Evolutionary conservation across 2,329 filamentous ascomycete genomes (phyloP).

Genomic region (Ambrosiella cleistominuta): DNA sequence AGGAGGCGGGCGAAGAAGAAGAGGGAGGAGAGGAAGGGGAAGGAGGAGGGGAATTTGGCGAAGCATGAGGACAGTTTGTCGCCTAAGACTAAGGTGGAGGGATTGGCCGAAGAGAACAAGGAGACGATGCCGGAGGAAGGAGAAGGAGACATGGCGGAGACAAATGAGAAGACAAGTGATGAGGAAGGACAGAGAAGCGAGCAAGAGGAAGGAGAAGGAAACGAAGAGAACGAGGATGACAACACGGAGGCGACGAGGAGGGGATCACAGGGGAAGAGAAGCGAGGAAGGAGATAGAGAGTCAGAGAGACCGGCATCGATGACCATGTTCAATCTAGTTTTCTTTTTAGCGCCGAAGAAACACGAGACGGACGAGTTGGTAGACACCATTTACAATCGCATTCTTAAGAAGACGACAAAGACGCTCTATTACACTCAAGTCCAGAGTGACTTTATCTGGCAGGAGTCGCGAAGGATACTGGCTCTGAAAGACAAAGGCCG

Average conservation of each 20-base stretch:
- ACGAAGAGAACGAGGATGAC: conserved; percentile 15
- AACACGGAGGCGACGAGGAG: conserved; percentile 18
- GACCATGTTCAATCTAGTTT: conserved; percentile 97
- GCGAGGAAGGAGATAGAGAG: background rate
- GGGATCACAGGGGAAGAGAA: conserved; percentile 19
- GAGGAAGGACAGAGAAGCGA: conserved; percentile 17
- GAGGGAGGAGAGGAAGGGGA: conserved; percentile 26
- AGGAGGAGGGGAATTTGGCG: conserved; percentile 18
- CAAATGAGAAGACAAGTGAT: conserved; percentile 15
- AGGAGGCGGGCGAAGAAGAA: background rate
- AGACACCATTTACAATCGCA: conserved; percentile 66
- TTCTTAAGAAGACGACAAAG: conserved; percentile 84
- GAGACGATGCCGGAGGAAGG: background rate
- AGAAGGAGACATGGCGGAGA: conserved; percentile 13
- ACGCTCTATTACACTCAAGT: conserved; percentile 86
- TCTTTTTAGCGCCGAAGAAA: conserved; percentile 66
- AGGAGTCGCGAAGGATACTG: conserved; percentile 70
- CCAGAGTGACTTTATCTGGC: conserved; percentile 77
- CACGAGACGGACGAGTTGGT: conserved; percentile 59
- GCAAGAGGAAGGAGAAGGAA: conserved; percentile 15
- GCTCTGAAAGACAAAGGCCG: conserved; percentile 65
- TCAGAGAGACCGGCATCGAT: conserved; percentile 50
- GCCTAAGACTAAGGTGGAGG: conserved; percentile 6
- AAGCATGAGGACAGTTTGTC: conserved; percentile 9
- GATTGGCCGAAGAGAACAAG: background rate